A percentile compares a stretch with the other conserved stretches of the same genome.
These are phyloP conservation scores for Hypholoma sublateritium DNA, from an alignment of 768 basidiomycete species.

Conservation along the genomic window DNA sequence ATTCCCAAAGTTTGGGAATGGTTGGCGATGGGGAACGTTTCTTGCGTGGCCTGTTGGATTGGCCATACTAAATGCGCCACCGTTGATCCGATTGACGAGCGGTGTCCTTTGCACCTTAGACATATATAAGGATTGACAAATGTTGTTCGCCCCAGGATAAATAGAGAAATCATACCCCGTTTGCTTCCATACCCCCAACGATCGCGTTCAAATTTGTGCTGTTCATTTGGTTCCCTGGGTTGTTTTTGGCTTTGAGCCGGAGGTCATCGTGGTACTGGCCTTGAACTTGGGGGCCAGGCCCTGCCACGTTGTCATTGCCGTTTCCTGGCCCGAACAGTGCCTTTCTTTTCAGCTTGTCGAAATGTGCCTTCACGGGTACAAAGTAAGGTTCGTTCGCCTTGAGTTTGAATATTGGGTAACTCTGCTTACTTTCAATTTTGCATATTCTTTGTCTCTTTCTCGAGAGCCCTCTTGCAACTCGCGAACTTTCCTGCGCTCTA, in stretches of 20 bases:
- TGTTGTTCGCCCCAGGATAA: not conserved
- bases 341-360: slow-evolving; percentile 83
- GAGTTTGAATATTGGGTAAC: not conserved
- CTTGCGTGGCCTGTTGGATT: slow-evolving; percentile 24
- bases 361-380: slow-evolving; percentile 51
- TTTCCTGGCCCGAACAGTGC: slow-evolving; percentile 54
- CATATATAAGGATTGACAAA: not conserved
- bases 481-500: slow-evolving; percentile 71
- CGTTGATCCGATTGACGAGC: slow-evolving; percentile 48
- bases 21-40: slow-evolving; percentile 49
- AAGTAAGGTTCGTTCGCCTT: not conserved
- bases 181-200: slow-evolving; percentile 65
- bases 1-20: slow-evolving; percentile 31
- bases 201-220: slow-evolving; percentile 52
- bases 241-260: slow-evolving; percentile 19
- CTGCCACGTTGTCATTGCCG: slow-evolving; percentile 15
- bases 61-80: slow-evolving; percentile 21
- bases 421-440: slow-evolving; percentile 69
- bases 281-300: slow-evolving; percentile 3
- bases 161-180: slow-evolving; percentile 42
- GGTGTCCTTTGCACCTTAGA: slow-evolving; percentile 73
- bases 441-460: slow-evolving; percentile 85
- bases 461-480: slow-evolving; percentile 73
- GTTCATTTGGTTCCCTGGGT: slow-evolving; percentile 25
- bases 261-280: slow-evolving; percentile 25